These are phyloP conservation scores for Calonectria pseudoreteaudii DNA, from an alignment of 2,329 filamentous ascomycete species.

Conservation along the genomic window DNA sequence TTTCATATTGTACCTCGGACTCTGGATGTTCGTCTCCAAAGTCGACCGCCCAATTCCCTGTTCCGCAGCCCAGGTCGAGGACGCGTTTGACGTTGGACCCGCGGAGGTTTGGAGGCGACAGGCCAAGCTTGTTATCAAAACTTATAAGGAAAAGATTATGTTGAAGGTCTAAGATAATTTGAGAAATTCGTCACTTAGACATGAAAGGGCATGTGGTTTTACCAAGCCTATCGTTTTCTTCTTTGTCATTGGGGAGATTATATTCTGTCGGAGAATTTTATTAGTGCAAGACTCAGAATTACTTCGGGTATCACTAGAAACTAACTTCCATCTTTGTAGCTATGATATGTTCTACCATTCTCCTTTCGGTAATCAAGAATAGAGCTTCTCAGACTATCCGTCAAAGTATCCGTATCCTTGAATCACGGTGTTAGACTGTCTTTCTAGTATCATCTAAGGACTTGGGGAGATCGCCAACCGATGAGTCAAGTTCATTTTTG, in stretches of 20 bases:
- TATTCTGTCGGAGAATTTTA: not conserved
- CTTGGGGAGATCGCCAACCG: not conserved
- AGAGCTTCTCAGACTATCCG: constrained; percentile 7
- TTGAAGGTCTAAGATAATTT: not conserved
- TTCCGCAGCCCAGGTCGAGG: not conserved
- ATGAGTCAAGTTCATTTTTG: not conserved
- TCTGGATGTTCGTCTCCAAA: constrained; percentile 5
- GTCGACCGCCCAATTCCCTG: not conserved
- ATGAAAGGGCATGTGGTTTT: not conserved
- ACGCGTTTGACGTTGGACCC: not conserved
- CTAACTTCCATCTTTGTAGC: constrained; percentile 20
- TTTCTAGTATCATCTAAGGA: too few species aligned
- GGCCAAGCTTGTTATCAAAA: not conserved
- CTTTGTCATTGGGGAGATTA: constrained; percentile 2
- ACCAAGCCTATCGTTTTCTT: constrained; percentile 4
- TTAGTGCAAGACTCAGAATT: not conserved
- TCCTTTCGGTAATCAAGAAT: constrained; percentile 15
- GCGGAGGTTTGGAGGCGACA: not conserved
- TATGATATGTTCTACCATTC: constrained; percentile 16
- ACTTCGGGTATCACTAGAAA: not conserved
- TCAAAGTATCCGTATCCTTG: not conserved
- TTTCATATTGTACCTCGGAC: not conserved
- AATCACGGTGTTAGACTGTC: not conserved
- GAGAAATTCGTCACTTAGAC: not conserved
- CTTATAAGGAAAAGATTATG: not conserved